phyloP scores from a whole-genome alignment of 164 flowering plant species.

The Magnolia officinalis region DNA sequence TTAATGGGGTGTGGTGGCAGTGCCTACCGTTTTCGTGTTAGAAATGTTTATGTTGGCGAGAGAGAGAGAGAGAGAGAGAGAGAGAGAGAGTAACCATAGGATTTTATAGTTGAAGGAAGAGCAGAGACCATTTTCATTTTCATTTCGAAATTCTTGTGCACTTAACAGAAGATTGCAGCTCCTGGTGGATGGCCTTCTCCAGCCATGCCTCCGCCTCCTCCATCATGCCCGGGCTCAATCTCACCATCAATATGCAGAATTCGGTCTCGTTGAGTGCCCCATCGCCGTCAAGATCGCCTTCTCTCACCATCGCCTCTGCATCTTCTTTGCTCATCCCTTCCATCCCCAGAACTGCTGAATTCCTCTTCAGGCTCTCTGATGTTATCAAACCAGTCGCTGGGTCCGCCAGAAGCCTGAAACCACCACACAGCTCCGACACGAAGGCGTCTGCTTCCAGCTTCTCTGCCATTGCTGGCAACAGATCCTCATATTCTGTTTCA shows the following conservation, averaged over 20 bases:
- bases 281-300: conserved; percentile 88
- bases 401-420: conserved; percentile 71
- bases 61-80: no score
- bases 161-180: conserved; percentile 11
- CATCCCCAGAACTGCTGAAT: conserved; percentile 61
- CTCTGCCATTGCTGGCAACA: conserved; percentile 87
- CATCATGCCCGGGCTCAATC: conserved; percentile 90
- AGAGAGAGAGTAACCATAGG: no score
- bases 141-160: no score
- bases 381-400: conserved; percentile 52
- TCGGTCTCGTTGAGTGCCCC: conserved; percentile 72
- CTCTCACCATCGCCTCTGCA: conserved; percentile 68
- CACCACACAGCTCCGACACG: conserved; percentile 64
- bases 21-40: no score
- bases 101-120: no score
- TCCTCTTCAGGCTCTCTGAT: conserved; percentile 54
- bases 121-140: no score
- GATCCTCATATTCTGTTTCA: conserved; percentile 48
- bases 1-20: no score
- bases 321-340: conserved; percentile 72
- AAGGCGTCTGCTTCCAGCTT: conserved; percentile 73
- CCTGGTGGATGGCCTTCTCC: conserved; percentile 54
- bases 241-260: conserved; percentile 84
- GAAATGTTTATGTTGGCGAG: no score
- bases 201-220: conserved; percentile 74